Percentiles rank a stretch among this genome's conserved stretches.
Conservation (phyloP, 108 stramenopile genomes). For the Aurantiochytrium sp. region DNA sequence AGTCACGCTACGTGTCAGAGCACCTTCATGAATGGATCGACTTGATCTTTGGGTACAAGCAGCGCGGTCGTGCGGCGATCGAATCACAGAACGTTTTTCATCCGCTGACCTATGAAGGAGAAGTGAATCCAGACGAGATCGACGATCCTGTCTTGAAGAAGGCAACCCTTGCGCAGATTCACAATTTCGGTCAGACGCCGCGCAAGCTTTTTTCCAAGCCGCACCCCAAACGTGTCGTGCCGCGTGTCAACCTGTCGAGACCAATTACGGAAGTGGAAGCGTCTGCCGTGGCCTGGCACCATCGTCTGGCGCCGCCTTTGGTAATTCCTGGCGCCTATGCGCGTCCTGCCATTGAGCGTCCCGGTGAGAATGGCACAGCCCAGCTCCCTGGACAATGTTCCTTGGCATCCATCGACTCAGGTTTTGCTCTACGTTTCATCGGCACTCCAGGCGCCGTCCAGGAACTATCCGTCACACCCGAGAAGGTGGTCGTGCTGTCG, state of each 20-base stretch:
- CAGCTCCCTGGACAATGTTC: neutral
- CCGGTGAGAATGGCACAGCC: neutral
- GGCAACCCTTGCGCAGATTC: slow-evolving; percentile 61
- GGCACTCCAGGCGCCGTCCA: neutral
- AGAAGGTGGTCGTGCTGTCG: neutral
- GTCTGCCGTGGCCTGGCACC: neutral
- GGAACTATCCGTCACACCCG: neutral
- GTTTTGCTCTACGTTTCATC: neutral
- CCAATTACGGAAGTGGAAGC: neutral
- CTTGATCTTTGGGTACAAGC: slow-evolving; percentile 40
- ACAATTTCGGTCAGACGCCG: slow-evolving; percentile 34
- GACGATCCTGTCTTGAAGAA: slow-evolving; percentile 32
- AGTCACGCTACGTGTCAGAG: slow-evolving; percentile 19
- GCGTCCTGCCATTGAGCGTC: neutral
- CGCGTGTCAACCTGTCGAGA: neutral
- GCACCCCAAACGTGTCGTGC: slow-evolving; percentile 34
- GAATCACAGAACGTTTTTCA: slow-evolving; percentile 34
- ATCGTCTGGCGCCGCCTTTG: neutral
- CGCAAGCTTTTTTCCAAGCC: slow-evolving; percentile 26
- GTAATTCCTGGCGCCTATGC: neutral
- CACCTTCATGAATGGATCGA: slow-evolving; percentile 44
- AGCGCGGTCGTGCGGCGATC: slow-evolving; percentile 24
- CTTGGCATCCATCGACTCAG: neutral
- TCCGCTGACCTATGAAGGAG: slow-evolving; percentile 33
- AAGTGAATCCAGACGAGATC: slow-evolving; percentile 33